Percentiles rank a stretch among this genome's conserved stretches.
Conservation (phyloP, 352 stramenopile genomes). For the Globisporangium irregulare region DNA sequence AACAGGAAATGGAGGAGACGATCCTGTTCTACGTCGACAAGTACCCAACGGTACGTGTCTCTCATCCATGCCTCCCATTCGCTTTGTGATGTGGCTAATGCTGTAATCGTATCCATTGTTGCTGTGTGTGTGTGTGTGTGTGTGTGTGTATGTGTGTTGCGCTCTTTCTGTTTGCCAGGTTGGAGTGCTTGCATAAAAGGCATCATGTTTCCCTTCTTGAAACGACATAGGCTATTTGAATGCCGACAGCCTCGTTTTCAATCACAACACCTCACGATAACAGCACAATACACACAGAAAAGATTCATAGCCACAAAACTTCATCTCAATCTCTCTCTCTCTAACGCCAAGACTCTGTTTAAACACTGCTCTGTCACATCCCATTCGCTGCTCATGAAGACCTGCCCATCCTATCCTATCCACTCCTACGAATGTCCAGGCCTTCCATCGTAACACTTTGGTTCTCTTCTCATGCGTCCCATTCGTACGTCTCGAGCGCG, state of each 20-base stretch:
- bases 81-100: background rate
- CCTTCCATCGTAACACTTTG: background rate
- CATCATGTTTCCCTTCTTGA: background rate
- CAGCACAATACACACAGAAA: background rate
- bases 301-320: background rate
- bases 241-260: background rate
- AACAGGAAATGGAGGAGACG: slow-evolving; percentile 62
- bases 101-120: background rate
- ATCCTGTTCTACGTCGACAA: slow-evolving; percentile 81
- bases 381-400: background rate
- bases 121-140: too few relatives aligned
- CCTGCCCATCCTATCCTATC: background rate
- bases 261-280: background rate
- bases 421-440: background rate
- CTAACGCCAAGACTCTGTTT: background rate
- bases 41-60: slow-evolving; percentile 68
- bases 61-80: background rate
- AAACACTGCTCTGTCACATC: background rate
- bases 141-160: background rate
- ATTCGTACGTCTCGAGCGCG: slow-evolving; percentile 48
- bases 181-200: slow-evolving; percentile 36
- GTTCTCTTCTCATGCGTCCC: slow-evolving; percentile 22
- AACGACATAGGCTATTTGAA: background rate
- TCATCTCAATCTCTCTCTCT: background rate
- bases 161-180: slow-evolving; percentile 25